phyloP scores from a whole-genome alignment of 2,329 filamentous ascomycete genomes.

The Neofusicoccum cordaticola region DNA sequence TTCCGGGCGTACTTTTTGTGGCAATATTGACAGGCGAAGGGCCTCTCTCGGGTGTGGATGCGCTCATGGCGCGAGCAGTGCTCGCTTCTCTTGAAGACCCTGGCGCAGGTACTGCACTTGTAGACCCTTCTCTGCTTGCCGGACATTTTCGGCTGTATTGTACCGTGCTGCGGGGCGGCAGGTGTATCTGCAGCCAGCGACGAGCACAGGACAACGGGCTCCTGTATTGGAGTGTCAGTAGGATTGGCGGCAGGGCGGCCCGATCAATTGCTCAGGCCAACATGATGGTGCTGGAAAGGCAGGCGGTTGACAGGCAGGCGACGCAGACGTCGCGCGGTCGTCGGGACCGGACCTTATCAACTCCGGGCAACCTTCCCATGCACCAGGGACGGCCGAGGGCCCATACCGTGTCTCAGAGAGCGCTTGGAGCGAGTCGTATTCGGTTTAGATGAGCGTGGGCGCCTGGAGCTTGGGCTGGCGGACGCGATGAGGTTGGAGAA shows the following conservation, averaged over 20 bases:
- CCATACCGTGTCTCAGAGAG: conserved; percentile 8
- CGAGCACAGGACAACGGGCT: background rate
- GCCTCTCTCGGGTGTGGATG: conserved; percentile 33
- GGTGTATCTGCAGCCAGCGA: background rate
- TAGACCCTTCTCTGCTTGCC: conserved; percentile 17
- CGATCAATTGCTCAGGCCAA: background rate
- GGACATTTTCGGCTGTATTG: background rate
- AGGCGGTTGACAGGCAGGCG: background rate
- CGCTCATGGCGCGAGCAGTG: conserved; percentile 36
- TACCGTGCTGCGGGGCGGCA: background rate
- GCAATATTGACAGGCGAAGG: conserved; percentile 34
- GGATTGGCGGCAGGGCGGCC: background rate
- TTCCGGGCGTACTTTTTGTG: conserved; percentile 34
- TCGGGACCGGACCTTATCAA: background rate
- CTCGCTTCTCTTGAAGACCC: conserved; percentile 34
- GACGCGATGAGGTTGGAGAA: background rate
- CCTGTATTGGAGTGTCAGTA: background rate
- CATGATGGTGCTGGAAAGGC: background rate
- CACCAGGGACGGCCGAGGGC: background rate
- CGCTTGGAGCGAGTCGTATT: background rate
- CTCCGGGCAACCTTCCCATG: background rate
- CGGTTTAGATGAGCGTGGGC: background rate
- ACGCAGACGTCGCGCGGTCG: conserved; percentile 4
- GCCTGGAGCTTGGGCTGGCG: background rate
- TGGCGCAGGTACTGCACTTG: conserved; percentile 29